Base-by-base conservation (phyloP, 208 protist genomes). In the Trypanosomatidae sp. region DNA sequence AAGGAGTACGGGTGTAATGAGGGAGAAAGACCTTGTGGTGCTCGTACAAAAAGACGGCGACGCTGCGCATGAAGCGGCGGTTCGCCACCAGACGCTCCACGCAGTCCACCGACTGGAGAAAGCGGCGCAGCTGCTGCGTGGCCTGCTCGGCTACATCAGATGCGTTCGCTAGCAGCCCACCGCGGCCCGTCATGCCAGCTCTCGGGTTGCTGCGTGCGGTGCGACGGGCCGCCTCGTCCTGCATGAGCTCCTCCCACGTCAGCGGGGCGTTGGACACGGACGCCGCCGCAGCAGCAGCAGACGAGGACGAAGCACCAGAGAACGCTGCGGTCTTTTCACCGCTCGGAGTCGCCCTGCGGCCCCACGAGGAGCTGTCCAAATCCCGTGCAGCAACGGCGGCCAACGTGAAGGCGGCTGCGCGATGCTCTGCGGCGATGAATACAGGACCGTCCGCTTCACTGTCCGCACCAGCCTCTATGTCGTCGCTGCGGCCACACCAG, bases 351-450 rank as follows among this genome's bases (percentile, higher is more conserved):
- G 50, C 50, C n/a, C 19, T 15, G 39, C 22, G 66, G 15, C 25
- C 43, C 5, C 25, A 47, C 30, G 33, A 67, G 2, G 66, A 33
- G 1, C 69, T 62, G 15, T 41, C 46, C 39, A 67, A 66, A 28
- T 69, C 60, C 6, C 58, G 56, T 36, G 69, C 69, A 7, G 78
- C 64, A 30, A 71, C 69, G 13, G 83, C 71, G 13, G 89, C 89
- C 0, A 91, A 52, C 19, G 89, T 80, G 62, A 96, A 93, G 13
- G 91, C 91, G 50, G 83, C 82, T 0, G 83, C 74, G 59, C 83
- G 79, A 66, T 96, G 83, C 13, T 96, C 84, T 19, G 87, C 75
- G 0, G 89, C 89, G 9, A 96, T 83, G 62, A 96, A 96, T 46
- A 81, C 83, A 0, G n/a, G 8, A 41, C 43, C 30, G n/a, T 7